These are phyloP conservation scores for Apiospora phragmitis DNA, from an alignment of 2,329 filamentous ascomycete species.

Conservation along the genomic window DNA sequence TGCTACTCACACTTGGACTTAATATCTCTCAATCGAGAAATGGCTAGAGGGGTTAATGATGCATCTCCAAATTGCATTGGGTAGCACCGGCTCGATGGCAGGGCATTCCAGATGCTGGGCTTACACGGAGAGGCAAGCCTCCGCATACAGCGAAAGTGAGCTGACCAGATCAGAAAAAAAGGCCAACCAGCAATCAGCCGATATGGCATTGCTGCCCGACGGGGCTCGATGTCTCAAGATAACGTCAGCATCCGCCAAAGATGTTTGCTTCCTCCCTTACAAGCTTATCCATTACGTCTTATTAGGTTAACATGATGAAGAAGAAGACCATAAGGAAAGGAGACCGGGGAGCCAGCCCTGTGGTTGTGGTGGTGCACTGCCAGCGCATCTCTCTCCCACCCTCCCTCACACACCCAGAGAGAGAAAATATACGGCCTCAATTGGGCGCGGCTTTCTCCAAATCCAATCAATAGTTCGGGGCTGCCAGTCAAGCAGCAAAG, in stretches of 20 bases:
- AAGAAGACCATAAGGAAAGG: no score
- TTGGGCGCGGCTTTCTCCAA: background rate
- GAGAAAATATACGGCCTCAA: background rate
- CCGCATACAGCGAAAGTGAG: background rate
- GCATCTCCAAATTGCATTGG: background rate
- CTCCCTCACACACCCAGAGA: background rate
- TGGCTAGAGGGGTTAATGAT: background rate
- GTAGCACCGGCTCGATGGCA: background rate
- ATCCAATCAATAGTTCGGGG: background rate
- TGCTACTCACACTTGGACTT: background rate
- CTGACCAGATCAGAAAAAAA: background rate
- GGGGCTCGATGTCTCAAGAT: background rate
- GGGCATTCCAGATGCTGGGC: background rate
- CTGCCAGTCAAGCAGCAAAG: background rate
- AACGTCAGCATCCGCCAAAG: background rate
- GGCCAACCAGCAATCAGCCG: background rate
- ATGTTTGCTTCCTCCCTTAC: constrained; percentile 1
- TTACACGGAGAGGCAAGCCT: background rate
- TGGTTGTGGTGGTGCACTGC: background rate
- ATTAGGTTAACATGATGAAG: background rate
- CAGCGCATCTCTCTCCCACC: background rate
- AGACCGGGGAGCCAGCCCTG: background rate
- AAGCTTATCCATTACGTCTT: background rate
- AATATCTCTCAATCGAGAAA: background rate
- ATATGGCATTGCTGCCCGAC: background rate